Base-by-base conservation (phyloP, 2,329 filamentous ascomycete genomes). In the Hypocrella siamensis region DNA sequence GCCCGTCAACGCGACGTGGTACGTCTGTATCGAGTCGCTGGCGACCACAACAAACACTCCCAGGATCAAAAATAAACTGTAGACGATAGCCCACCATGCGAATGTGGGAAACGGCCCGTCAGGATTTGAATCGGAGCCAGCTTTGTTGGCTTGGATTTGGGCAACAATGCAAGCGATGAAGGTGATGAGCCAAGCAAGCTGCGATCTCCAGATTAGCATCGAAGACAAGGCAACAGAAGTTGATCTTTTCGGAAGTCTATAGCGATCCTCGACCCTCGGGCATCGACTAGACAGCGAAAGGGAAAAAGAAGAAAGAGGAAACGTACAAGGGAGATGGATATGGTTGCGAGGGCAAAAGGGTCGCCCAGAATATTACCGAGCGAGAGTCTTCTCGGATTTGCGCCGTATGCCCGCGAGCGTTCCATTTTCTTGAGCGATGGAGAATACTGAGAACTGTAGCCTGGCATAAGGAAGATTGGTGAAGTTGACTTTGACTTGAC, bases 161-260 rank as follows among this genome's bases (percentile, higher is more conserved):
- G 78, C 76, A 44, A 94, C 74, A 50, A 93, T 77, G 38, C 82
- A 88, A 40, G 77, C 69, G 47, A 96, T 70, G 54, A 96, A 92
- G 28, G 84, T 75, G 48, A 98, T 93, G 43, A 93, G 57, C 90
- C 90, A 98, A 36, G 86, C 88, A 41, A 93, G 75, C 88, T 96
- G 24, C n/a, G n/a, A n/a, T n/a, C n/a, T n/a, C n/a, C n/a, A n/a
- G n/a, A n/a, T n/a, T n/a, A n/a, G n/a, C n/a, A n/a, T n/a, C n/a
- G n/a, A n/a, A n/a, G n/a, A n/a, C n/a, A n/a, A n/a, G n/a, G n/a
- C n/a, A n/a, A n/a, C n/a, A n/a, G n/a, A n/a, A n/a, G n/a, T n/a
- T n/a, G 12, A 16, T 4, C 5, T 17, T 22, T 14, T 7, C 5
- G n/a, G n/a, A n/a, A n/a, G n/a, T n/a, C n/a, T n/a, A n/a, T n/a